Evolutionary conservation across 768 basidiomycete species (phyloP).

Genomic region (Chalciporus sphaerocephalus): DNA sequence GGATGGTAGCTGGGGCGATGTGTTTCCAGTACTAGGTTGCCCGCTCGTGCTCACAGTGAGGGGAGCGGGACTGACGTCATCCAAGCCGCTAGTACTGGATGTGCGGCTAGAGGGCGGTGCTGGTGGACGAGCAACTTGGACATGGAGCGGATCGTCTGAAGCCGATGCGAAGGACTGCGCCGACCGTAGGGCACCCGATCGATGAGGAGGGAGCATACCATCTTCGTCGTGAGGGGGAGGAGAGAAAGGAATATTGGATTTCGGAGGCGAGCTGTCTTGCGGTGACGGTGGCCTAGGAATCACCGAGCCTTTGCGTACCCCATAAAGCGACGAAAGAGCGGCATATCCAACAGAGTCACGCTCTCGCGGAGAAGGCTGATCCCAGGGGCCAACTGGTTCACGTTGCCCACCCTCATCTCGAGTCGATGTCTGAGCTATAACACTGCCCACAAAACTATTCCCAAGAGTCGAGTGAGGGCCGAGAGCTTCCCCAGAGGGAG

Average conservation of each 20-base stretch:
- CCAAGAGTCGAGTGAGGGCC: slow-evolving; percentile 22
- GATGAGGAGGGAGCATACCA: slow-evolving; percentile 32
- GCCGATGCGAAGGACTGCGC: slow-evolving; percentile 20
- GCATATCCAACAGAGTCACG: slow-evolving; percentile 23
- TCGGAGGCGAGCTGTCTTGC: slow-evolving; percentile 26
- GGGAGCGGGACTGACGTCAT: slow-evolving; percentile 22
- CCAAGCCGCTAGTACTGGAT: slow-evolving; percentile 45
- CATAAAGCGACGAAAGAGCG: slow-evolving; percentile 27
- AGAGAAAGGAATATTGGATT: slow-evolving; percentile 19
- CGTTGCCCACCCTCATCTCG: slow-evolving; percentile 25
- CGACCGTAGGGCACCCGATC: slow-evolving; percentile 26
- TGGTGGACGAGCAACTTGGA: slow-evolving; percentile 25
- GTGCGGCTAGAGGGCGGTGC: slow-evolving; percentile 36
- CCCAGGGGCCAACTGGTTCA: slow-evolving; percentile 32
- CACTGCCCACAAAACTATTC: slow-evolving; percentile 20
- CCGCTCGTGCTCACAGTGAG: slow-evolving; percentile 48
- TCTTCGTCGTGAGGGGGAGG: slow-evolving; percentile 26
- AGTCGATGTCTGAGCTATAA: slow-evolving; percentile 23
- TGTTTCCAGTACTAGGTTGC: slow-evolving; percentile 30
- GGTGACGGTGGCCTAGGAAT: slow-evolving; percentile 27
- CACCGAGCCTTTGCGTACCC: slow-evolving; percentile 21
- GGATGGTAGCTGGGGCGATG: slow-evolving; percentile 73
- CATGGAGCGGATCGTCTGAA: slow-evolving; percentile 23
- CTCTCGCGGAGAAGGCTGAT: slow-evolving; percentile 31
- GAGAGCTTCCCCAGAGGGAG: slow-evolving; percentile 9